phyloP scores from a whole-genome alignment of 2,329 filamentous ascomycete species.

The Clarireedia sp. region DNA sequence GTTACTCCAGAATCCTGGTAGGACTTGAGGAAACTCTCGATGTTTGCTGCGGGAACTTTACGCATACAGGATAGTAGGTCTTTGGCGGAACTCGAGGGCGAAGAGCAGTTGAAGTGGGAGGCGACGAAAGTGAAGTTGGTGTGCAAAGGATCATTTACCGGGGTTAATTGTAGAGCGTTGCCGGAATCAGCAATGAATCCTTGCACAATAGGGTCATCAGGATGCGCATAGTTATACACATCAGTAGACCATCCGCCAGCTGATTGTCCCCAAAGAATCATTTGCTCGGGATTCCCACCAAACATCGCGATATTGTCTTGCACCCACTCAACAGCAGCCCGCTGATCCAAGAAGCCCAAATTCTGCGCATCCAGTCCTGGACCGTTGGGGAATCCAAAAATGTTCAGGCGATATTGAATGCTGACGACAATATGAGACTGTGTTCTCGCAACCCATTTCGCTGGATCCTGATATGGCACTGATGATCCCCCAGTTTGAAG shows the following conservation, averaged over 20 bases:
- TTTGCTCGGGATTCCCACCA: conserved; percentile 46
- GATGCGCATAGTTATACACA: conserved; percentile 18
- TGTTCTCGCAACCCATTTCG: conserved; percentile 11
- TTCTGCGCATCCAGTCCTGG: conserved; percentile 12
- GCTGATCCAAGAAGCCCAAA: conserved; percentile 16
- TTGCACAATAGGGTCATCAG: conserved; percentile 20
- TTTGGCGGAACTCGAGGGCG: no score
- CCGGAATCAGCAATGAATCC: conserved; percentile 18
- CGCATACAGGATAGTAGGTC: no score
- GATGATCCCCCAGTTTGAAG: conserved; percentile 10
- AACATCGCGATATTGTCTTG: conserved; percentile 46
- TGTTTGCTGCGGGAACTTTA: no score
- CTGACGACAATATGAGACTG: conserved; percentile 24
- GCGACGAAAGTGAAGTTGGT: conserved; percentile 11
- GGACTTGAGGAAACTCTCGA: no score
- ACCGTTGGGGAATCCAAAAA: conserved; percentile 30
- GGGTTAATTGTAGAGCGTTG: neutral
- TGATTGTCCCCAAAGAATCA: conserved; percentile 47
- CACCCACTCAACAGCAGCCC: conserved; percentile 32
- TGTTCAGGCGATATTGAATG: conserved; percentile 29
- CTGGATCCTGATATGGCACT: conserved; percentile 8
- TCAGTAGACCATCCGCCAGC: conserved; percentile 45
- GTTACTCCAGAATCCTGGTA: no score
- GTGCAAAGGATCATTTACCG: neutral
- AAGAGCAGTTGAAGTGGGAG: neutral